Conservation (phyloP, 177 flowering plant genomes). For the Telopea speciosissima region DNA sequence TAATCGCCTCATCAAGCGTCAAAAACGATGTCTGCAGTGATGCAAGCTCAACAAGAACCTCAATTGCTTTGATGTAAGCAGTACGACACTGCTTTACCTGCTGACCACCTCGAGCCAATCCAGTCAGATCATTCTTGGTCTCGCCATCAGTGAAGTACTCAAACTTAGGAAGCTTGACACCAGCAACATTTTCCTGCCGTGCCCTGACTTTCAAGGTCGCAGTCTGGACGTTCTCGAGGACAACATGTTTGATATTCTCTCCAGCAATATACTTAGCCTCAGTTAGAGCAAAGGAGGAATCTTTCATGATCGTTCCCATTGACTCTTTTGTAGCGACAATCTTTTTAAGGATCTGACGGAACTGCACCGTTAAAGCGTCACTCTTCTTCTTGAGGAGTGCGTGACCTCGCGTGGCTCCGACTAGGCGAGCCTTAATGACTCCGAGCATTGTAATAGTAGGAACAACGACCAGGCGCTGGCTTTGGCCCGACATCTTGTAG, state of each 20-base stretch:
- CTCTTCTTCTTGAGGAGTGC: constrained; percentile 34
- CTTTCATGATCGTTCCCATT: constrained; percentile 33
- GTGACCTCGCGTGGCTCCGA: constrained; percentile 34
- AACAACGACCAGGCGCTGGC: constrained; percentile 27
- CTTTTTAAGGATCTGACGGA: constrained; percentile 31
- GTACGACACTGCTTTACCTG: constrained; percentile 26
- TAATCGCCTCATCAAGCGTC: constrained; percentile 35
- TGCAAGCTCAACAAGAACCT: constrained; percentile 32
- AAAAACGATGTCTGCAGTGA: constrained; percentile 32
- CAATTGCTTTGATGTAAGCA: constrained; percentile 31
- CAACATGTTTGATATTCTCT: constrained; percentile 27
- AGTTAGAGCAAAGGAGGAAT: constrained; percentile 27
- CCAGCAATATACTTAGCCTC: constrained; percentile 33
- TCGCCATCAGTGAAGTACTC: constrained; percentile 33
- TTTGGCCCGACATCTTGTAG: constrained; percentile 27
- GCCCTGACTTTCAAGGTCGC: constrained; percentile 28
- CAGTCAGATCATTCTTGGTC: constrained; percentile 31
- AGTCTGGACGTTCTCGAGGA: constrained; percentile 28
- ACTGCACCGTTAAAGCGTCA: constrained; percentile 32
- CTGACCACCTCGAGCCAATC: constrained; percentile 33
- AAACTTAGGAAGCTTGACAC: constrained; percentile 31
- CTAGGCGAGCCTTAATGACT: constrained; percentile 28
- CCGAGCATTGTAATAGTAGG: constrained; percentile 35
- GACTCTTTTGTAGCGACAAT: constrained; percentile 28
- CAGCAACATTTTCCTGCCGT: constrained; percentile 30